These are phyloP conservation scores for Mycena albidolilacea DNA, from an alignment of 768 basidiomycete genomes.

Conservation along the genomic window DNA sequence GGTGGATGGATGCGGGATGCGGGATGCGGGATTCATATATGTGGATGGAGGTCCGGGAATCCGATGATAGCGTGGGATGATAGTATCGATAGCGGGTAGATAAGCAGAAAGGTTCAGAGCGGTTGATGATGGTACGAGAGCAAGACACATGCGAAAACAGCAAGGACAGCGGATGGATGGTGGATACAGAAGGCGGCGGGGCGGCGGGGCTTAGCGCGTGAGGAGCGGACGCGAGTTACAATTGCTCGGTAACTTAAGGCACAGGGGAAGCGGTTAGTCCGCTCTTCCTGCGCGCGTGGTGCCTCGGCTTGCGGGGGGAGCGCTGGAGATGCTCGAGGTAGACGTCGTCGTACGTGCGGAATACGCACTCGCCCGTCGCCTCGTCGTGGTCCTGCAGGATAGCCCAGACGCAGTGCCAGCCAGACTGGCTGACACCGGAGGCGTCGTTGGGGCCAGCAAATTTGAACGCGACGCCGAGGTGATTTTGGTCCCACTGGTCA, in stretches of 20 bases:
- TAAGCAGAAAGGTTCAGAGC: constrained; percentile 28
- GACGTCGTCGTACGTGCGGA: constrained; percentile 74
- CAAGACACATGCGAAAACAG: constrained; percentile 15
- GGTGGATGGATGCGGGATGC: background rate
- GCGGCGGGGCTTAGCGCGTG: background rate
- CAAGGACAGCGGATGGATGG: background rate
- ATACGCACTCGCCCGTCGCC: constrained; percentile 57
- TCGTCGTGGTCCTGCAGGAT: constrained; percentile 67
- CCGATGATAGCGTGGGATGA: constrained; percentile 1
- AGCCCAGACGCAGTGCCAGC: constrained; percentile 80
- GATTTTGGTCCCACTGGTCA: constrained; percentile 61
- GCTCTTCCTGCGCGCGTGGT: constrained; percentile 28
- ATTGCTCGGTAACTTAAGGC: background rate
- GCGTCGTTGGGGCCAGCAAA: constrained; percentile 56
- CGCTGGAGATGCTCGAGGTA: constrained; percentile 65
- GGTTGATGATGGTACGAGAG: constrained; percentile 7
- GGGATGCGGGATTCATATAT: background rate
- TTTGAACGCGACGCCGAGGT: constrained; percentile 68
- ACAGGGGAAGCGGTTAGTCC: constrained; percentile 6
- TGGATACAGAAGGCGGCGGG: constrained; percentile 1
- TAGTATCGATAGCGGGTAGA: constrained; percentile 26
- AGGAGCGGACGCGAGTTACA: background rate
- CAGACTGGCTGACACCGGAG: constrained; percentile 24
- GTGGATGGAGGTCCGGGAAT: constrained; percentile 9
- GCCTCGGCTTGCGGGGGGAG: constrained; percentile 53